phyloP scores from a whole-genome alignment of 1,284 basidiomycete species.

The Hypsizygus ulmarius region DNA sequence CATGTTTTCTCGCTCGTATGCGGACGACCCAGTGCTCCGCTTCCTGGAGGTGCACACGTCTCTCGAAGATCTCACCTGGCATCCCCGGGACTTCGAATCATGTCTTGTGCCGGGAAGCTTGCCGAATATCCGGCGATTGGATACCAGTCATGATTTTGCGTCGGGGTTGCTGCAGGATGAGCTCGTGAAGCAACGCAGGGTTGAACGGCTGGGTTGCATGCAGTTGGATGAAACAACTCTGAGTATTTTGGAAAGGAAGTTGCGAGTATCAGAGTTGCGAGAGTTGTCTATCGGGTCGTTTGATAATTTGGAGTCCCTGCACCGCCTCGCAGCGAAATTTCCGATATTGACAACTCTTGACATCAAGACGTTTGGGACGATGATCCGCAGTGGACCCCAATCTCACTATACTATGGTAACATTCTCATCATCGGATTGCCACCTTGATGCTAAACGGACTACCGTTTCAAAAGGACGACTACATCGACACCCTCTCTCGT shows the following conservation, averaged over 20 bases:
- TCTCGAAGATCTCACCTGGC: constrained; percentile 5
- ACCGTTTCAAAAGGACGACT: neutral
- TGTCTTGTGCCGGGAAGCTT: neutral
- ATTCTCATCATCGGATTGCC: no score
- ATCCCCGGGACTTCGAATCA: neutral
- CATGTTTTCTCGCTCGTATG: neutral
- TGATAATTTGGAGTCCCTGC: no score
- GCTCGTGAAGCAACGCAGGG: neutral
- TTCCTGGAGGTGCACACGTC: constrained; percentile 30
- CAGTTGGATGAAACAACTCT: neutral
- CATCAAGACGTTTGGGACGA: no score
- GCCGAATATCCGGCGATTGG: neutral
- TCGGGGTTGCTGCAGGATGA: neutral
- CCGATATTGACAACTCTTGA: no score
- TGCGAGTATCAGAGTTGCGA: neutral
- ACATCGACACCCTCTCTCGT: constrained; percentile 1
- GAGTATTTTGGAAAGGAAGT: neutral
- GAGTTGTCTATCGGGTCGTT: no score
- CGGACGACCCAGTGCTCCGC: constrained; percentile 14
- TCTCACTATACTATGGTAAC: no score
- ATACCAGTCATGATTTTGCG: neutral
- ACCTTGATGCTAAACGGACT: neutral
- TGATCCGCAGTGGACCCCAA: no score
- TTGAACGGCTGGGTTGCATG: neutral
- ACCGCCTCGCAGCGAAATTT: no score